Base-by-base conservation (phyloP, 1,284 basidiomycete species). In the Porodaedalea pini region DNA sequence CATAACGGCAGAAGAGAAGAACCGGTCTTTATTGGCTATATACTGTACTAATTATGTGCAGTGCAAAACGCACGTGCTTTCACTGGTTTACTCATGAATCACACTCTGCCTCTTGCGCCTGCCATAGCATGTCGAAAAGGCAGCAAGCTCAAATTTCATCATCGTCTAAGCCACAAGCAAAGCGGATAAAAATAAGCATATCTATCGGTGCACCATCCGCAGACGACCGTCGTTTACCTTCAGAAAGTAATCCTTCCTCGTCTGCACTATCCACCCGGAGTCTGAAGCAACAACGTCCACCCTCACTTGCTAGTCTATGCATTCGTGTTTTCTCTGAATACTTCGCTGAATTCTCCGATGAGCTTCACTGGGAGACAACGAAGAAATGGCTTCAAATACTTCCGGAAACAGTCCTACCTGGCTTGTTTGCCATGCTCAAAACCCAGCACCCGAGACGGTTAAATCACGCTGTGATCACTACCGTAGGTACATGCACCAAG, bases 361-460 rank as follows among this genome's bases (percentile, higher is more conserved):
- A 71, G 41, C 51, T 60, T 10, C 57, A 66, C 19, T 82, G 80
- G 79, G 64, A 68, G 31, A 60, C 60, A 15, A 69, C 75, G 1
- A 72, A 75, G 25, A 54, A 60, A 29, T 72, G 72, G 63, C 67
- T 87, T n/a, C 71, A 74, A 54, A 63, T 64, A 1, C 66, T 86
- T 8, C 85, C 85, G 0, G 82, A 86, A 44, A n/a, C 67, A 3
- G 60, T 84, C 2, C 68, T 80, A 8, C 75, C 78, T 37, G 77
- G 69, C 56, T 52, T 87, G 11, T 82, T 85, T 60, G 66, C 75
- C 4, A 74, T 78, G 66, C 68, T 88, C 29, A 74, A 72, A 55
- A 65, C 71, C 1, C 68, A 73, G 6, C 79, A 76, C 63, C 82
- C 86, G 3, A 74, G 73, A 2, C 69, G 78, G 51, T 70, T 87